Percentiles rank a stretch among this genome's conserved stretches.
Evolutionary conservation across 2,329 filamentous ascomycete genomes (phyloP).

Genomic region (Pezicula carpinea): DNA sequence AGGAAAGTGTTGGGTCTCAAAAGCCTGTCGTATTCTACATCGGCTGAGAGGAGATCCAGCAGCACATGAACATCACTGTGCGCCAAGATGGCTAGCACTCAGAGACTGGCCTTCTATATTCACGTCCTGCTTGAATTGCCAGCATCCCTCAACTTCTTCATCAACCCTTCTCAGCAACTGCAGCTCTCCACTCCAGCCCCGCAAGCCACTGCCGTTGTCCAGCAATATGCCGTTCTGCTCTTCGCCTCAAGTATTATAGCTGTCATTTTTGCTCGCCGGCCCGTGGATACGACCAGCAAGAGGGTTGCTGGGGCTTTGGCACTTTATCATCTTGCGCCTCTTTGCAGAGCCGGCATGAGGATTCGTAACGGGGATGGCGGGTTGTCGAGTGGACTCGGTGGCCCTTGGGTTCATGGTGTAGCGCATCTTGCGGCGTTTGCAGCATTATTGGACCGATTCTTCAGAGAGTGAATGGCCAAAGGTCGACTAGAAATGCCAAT

Average conservation of each 20-base stretch:
- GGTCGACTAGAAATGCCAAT: too few relatives aligned
- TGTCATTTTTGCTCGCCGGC: constrained; percentile 24
- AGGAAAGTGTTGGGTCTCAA: too few relatives aligned
- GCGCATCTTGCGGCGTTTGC: constrained; percentile 14
- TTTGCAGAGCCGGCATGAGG: constrained; percentile 22
- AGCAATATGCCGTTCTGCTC: constrained; percentile 34
- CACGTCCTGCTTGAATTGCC: constrained; percentile 32
- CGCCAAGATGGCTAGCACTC: background rate
- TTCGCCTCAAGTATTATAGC: constrained; percentile 30
- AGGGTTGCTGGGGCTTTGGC: constrained; percentile 29
- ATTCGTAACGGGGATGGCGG: constrained; percentile 6
- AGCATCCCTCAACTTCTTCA: constrained; percentile 32
- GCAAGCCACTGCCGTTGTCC: constrained; percentile 30
- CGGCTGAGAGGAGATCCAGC: too few relatives aligned
- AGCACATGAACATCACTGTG: background rate
- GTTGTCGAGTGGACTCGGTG: constrained; percentile 13
- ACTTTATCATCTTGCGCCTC: constrained; percentile 31
- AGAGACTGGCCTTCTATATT: constrained; percentile 21
- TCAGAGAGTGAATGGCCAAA: too few relatives aligned
- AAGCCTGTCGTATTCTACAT: too few relatives aligned
- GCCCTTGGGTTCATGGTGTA: constrained; percentile 22
- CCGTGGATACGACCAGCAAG: constrained; percentile 24
- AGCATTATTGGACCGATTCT: too few relatives aligned
- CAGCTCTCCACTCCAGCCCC: constrained; percentile 26
- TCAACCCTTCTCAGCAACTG: constrained; percentile 26